These are phyloP conservation scores for Patellaria atrata DNA, from an alignment of 495 filamentous ascomycete genomes.

Conservation along the genomic window DNA sequence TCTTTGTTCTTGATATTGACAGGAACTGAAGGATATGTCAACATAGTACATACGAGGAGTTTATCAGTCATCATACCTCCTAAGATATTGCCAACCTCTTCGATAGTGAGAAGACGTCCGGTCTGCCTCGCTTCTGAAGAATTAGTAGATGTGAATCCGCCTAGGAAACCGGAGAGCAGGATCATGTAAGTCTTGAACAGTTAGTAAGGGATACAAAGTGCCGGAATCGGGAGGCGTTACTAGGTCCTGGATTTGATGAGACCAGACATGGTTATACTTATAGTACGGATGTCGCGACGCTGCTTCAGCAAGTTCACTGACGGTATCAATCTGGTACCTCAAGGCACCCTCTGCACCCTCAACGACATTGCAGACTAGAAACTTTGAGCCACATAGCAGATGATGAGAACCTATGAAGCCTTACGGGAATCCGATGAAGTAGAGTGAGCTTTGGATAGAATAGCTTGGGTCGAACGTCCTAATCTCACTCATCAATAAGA, in stretches of 20 bases:
- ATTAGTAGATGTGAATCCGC: conserved; percentile 39
- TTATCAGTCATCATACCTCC: no score
- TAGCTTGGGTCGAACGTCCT: no score
- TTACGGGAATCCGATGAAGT: conserved; percentile 64
- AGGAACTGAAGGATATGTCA: conserved; percentile 53
- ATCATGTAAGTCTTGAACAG: conserved; percentile 40
- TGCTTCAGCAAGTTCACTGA: conserved; percentile 48
- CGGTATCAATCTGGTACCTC: conserved; percentile 37
- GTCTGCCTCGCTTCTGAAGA: conserved; percentile 27
- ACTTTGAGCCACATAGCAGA: background rate
- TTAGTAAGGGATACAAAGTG: background rate
- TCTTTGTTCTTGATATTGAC: conserved; percentile 79
- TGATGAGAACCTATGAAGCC: conserved; percentile 19
- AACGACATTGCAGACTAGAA: conserved; percentile 32
- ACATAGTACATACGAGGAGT: no score
- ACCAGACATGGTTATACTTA: conserved; percentile 84
- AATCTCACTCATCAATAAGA: no score
- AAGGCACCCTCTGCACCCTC: conserved; percentile 41
- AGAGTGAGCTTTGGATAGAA: conserved; percentile 79
- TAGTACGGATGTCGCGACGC: conserved; percentile 85
- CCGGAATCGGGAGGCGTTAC: conserved; percentile 26
- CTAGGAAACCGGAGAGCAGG: conserved; percentile 64
- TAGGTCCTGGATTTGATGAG: conserved; percentile 68
- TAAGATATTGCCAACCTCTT: conserved; percentile 67
- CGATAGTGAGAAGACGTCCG: conserved; percentile 67